Base-by-base conservation (phyloP, 2,329 filamentous ascomycete species). In the Delphinella strobiligena region DNA sequence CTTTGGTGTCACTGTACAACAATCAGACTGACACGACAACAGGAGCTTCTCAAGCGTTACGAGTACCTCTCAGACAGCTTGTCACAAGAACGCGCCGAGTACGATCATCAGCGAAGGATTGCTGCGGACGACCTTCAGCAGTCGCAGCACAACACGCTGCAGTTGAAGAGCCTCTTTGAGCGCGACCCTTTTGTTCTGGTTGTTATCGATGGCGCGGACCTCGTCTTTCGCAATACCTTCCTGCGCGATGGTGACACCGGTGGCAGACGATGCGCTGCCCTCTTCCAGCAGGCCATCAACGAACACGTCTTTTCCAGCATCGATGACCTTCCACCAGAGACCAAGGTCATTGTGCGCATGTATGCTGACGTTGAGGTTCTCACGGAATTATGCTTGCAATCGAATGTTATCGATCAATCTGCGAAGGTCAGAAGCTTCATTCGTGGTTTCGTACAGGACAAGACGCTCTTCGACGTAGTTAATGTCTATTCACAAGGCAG, bases 201-300 rank as follows among this genome's bases (percentile, higher is more conserved):
- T 12, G 58, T 80, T 2, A 61, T 80, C 15, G 75, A 80, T 44
- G 76, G 75, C 15, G 72, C 80, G 52, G 72, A 70, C 36, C 75
- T 78, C 48, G 52, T 69, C 34, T 58, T 58, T 44, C 49, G 48
- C 34, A 45, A 46, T 19, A 37, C 41, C 17, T 46, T 55, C n/a
- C 42, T 59, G 10, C 43, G 43, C 16, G 49, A 49, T 11, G 54
- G 54, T 5, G 61, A 64, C 31, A 64, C 73, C 2, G 76, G 75
- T 11, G 76, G 76, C 7, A 64, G 66, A 42, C 63, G 59, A 34
- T 74, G 73, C 12, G 75, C 74, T 2, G 62, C 66, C 2, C 55
- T 67, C 33, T 57, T 79, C 5, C 68, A 67, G 42, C 62, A 71
- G 30, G 61, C 64, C 19, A 55, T 77, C 37, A 63, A 62, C 43